Conservation (phyloP, 2,329 filamentous ascomycete species). For the Byssochlamys sp. region DNA sequence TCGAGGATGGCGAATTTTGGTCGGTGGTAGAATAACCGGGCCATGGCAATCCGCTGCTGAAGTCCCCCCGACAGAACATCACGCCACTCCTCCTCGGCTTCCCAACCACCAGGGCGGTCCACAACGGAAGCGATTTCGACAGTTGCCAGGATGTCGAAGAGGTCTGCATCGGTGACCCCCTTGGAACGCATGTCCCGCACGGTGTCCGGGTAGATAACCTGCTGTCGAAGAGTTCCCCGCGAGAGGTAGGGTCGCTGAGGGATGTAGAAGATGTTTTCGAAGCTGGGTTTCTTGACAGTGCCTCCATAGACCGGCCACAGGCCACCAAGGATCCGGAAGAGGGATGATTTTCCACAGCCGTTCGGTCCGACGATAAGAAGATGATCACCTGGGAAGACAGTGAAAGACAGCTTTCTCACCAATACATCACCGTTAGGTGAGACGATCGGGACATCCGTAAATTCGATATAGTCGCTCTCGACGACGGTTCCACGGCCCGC, state of each 20-base stretch:
- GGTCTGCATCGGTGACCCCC: conserved; percentile 69
- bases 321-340: conserved; percentile 92
- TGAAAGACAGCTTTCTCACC: conserved; percentile 75
- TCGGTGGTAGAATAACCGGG: conserved; percentile 82
- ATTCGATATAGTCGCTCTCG: conserved; percentile 75
- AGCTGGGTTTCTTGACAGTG: conserved; percentile 80
- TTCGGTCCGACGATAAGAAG: conserved; percentile 92
- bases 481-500: conserved; percentile 70
- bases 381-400: conserved; percentile 76
- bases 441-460: conserved; percentile 84
- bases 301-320: conserved; percentile 97
- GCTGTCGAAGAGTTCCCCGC: conserved; percentile 82
- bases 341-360: conserved; percentile 88
- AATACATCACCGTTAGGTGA: conserved; percentile 93
- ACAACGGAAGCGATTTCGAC: conserved; percentile 78
- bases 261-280: conserved; percentile 94
- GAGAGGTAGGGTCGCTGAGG: conserved; percentile 91
- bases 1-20: conserved; percentile 92
- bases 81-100: conserved; percentile 91
- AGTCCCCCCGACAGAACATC: conserved; percentile 85
- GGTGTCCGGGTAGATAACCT: conserved; percentile 91
- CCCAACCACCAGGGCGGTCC: conserved; percentile 71
- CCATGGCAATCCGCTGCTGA: conserved; percentile 95
- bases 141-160: conserved; percentile 64
- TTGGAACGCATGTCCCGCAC: conserved; percentile 78